Evolutionary conservation across 805 yeast genomes (phyloP).

Genomic region (Candida verbasci): DNA sequence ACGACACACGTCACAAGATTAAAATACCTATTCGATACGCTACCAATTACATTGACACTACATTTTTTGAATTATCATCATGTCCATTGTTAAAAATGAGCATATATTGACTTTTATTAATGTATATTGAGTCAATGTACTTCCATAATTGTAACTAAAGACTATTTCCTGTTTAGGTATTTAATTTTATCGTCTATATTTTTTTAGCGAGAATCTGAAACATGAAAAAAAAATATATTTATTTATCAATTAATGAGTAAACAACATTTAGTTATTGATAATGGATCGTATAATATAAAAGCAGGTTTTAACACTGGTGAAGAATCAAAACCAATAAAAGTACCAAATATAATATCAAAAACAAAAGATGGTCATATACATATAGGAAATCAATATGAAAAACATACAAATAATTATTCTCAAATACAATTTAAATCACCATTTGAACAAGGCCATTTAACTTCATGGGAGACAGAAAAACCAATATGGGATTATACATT

Average conservation of each 20-base stretch:
- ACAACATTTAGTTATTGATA: constrained; percentile 63
- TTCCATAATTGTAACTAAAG: too few relatives aligned
- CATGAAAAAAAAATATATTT: too few relatives aligned
- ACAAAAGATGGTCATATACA: constrained; percentile 72
- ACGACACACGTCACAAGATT: not conserved
- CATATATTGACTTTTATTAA: too few relatives aligned
- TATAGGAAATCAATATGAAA: constrained; percentile 64
- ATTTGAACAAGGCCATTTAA: constrained; percentile 80
- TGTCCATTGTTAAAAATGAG: too few relatives aligned
- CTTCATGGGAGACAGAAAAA: constrained; percentile 87
- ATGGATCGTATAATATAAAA: constrained; percentile 84
- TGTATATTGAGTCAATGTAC: too few relatives aligned
- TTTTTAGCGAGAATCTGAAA: too few relatives aligned
- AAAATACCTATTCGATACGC: not conserved
- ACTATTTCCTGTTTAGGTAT: too few relatives aligned
- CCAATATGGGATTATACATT: constrained; percentile 86
- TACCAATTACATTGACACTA: not conserved
- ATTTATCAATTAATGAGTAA: too few relatives aligned
- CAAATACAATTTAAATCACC: constrained; percentile 77
- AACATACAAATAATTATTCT: constrained; percentile 64
- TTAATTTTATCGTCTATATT: too few relatives aligned
- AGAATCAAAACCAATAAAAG: constrained; percentile 36
- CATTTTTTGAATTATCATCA: not conserved
- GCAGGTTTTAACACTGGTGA: constrained; percentile 26
- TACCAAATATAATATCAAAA: constrained; percentile 68